Evolutionary conservation across 2,329 filamentous ascomycete genomes (phyloP), one percentile per base, ranked within the genome.

Genomic region (Colletotrichum lentis): DNA sequence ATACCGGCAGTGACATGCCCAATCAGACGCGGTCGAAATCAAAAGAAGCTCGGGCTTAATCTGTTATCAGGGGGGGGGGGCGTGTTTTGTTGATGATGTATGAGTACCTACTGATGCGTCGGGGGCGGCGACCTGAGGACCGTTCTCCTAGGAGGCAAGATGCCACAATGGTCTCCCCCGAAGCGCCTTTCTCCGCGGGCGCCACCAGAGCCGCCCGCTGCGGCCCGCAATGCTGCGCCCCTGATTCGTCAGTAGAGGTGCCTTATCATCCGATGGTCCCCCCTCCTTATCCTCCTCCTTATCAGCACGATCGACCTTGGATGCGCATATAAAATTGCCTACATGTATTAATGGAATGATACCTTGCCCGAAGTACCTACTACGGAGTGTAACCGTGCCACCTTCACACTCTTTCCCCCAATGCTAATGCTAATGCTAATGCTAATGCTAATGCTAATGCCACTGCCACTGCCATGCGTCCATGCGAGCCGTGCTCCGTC

Each of bases 131-230:
- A 27, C 24, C 24, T 27, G 24, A 27, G 6, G 4, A 27, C 4
- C 10, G 43, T 68, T 65, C 65, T 68, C 61, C 65, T 68, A 68
- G 65, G 65, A 65, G 55, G 2, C 37, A n/a, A 22, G n/a, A 12
- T 27, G 24, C 24, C 24, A 6, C 8, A 55, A 18, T 44, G 43
- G 44, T 14, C 65, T 68, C 65, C n/a, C n/a, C n/a, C n/a, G n/a
- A n/a, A n/a, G n/a, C n/a, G n/a, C 24, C 53, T 57, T 68, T 68
- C 65, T 68, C 65, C 65, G 65, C 65, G 65, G 64, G 49, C 47
- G 61, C 49, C 50, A 50, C 60, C 49, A 60, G 65, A 64, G 65
- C 65, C 61, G 61, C 61, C 65, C 65, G 65, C 62, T 60, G 55
- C 37, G 61, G 65, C 41, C 27, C 65, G 20, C 16, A 12, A 8